Evolutionary conservation across 306 rosid genomes (phyloP).

Genomic region (Begonia peltatifolia): DNA sequence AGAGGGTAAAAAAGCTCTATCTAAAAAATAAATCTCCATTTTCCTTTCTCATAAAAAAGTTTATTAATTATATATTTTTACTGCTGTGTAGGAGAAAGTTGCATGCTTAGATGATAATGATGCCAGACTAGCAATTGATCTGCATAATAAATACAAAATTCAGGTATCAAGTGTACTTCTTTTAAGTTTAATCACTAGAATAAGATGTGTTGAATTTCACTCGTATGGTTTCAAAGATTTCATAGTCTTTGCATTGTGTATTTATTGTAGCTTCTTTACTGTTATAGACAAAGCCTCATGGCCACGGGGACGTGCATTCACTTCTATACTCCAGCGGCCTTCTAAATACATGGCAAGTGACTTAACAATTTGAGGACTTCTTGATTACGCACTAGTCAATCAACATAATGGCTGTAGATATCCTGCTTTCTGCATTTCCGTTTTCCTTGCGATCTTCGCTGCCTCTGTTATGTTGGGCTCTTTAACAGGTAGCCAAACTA

Average conservation of each 20-base stretch:
- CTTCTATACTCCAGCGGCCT: conserved; percentile 93
- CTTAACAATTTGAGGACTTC: conserved; percentile 10
- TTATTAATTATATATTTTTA: not conserved
- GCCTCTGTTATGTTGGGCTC: too few species aligned
- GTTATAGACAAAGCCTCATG: conserved; percentile 91
- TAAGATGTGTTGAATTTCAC: too few species aligned
- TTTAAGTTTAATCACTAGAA: too few species aligned
- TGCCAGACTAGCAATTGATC: conserved; percentile 87
- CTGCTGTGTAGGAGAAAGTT: conserved; percentile 66
- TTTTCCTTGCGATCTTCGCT: conserved; percentile 1
- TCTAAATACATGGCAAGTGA: conserved; percentile 61
- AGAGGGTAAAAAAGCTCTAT: too few species aligned
- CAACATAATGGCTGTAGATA: not conserved
- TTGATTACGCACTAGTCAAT: not conserved
- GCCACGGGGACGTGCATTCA: conserved; percentile 93
- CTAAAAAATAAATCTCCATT: too few species aligned
- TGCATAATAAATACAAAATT: conserved; percentile 60
- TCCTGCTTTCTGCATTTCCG: conserved; percentile 3
- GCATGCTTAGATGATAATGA: conserved; percentile 92
- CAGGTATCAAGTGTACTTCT: conserved; percentile 35
- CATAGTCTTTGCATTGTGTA: too few species aligned
- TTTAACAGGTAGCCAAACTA: too few species aligned
- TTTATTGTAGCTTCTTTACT: not conserved
- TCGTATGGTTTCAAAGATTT: too few species aligned
- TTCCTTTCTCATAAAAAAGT: too few species aligned